Base-by-base conservation (phyloP, 306 rosid species). In the Acacia crassicarpa region DNA sequence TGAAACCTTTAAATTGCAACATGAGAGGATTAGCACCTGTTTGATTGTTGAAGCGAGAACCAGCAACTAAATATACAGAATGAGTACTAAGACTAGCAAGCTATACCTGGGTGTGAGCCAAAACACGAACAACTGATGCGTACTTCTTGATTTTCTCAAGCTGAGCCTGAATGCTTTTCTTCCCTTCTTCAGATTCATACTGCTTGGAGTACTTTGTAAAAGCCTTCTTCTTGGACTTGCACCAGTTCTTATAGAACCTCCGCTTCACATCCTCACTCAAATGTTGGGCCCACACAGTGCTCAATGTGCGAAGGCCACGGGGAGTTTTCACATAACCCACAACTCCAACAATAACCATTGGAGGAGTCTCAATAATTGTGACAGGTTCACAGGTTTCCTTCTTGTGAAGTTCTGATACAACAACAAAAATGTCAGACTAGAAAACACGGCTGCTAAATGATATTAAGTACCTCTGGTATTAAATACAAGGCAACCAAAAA, bases 171-270 rank as follows among this genome's bases (percentile, higher is more conserved):
- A 93, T 84, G 17, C 14, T 84, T 70, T 93, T 91, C 90, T 93
- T 93, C 14, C 98, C 98, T 6, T 90, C 98, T 0, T 90, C 97
- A 65, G 91, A 76, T 76, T 93, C 97, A 78, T 79, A 91, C 59
- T 84, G 90, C 91, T 86, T 91, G 0, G 97, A 89, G 87, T 93
- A 91, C 77, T 91, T 93, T 22, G 89, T 65, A 69, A 93, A 93
- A 23, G 97, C 98, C 92, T 88, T 93, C 97, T 93, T 90, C 93
- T 93, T 93, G 56, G 98, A 93, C 88, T 91, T 93, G 91, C 91
- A 86, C 97, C 94, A 91, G 77, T 93, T 93, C 88, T 93, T 91
- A 44, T 93, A 93, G 82, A 93, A 93, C 84, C 97, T 86, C 48
- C 98, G 86, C 88, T 80, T 93, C 5, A 93, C 54, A 78, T 93